These are phyloP conservation scores for Fistulifera solaris DNA, from an alignment of 108 stramenopile genomes.

Conservation along the genomic window DNA sequence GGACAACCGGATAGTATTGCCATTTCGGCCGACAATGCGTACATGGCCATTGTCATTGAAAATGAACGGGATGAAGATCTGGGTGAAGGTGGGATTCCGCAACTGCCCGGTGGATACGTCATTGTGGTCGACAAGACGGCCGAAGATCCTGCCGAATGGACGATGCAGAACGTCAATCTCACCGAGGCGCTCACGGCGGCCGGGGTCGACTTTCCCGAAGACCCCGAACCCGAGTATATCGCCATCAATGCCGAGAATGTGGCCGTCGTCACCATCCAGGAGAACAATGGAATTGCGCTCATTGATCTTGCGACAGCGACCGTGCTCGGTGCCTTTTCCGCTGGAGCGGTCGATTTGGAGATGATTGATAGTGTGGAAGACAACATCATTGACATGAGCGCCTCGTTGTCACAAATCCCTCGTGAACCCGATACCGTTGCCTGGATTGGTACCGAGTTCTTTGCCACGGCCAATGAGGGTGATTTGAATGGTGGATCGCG, in stretches of 20 bases:
- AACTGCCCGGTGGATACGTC: conserved; percentile 44
- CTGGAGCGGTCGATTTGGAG: conserved; percentile 33
- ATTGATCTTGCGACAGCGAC: conserved; percentile 28
- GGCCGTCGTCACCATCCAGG: conserved; percentile 53
- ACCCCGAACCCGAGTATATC: conserved; percentile 71
- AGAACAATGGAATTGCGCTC: conserved; percentile 60
- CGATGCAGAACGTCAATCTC: conserved; percentile 17
- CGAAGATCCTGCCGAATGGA: conserved; percentile 29
- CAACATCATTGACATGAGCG: conserved; percentile 32
- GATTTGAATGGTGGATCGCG: conserved; percentile 57
- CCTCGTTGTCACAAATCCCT: conserved; percentile 6
- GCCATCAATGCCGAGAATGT: conserved; percentile 49
- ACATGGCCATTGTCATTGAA: conserved; percentile 53
- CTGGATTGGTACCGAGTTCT: conserved; percentile 50
- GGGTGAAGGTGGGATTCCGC: conserved; percentile 32
- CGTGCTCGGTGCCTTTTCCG: conserved; percentile 34
- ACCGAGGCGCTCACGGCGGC: background rate
- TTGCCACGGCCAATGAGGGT: conserved; percentile 68
- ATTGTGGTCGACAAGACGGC: conserved; percentile 19
- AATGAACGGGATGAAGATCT: conserved; percentile 62
- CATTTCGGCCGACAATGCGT: conserved; percentile 30
- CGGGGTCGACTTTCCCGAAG: conserved; percentile 33
- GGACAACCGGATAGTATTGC: conserved; percentile 63
- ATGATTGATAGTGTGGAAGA: conserved; percentile 44
- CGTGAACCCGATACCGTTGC: conserved; percentile 65